A percentile compares a stretch with the other conserved stretches of the same genome.
These are phyloP conservation scores for Aegle marmelos DNA, from an alignment of 345 rosid species.

Conservation along the genomic window DNA sequence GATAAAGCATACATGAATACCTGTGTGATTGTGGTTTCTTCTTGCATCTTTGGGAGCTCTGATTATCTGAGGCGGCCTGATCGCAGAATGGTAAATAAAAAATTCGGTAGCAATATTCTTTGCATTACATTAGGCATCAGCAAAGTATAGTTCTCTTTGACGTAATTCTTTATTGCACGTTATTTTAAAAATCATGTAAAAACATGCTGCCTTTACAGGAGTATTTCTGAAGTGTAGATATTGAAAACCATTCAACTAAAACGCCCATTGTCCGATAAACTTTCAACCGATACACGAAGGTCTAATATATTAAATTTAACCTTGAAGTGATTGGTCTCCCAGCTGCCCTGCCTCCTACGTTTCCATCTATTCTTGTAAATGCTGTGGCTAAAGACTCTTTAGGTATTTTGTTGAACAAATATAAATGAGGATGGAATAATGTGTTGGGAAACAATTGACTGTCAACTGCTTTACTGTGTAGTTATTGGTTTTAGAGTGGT, in stretches of 20 bases:
- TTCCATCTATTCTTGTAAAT: neutral
- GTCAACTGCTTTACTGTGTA: neutral
- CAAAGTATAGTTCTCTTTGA: neutral
- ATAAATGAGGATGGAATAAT: neutral
- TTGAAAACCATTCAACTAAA: neutral
- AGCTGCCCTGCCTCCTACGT: neutral
- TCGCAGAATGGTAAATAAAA: conserved; percentile 49
- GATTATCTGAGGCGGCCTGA: conserved; percentile 91
- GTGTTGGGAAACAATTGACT: neutral
- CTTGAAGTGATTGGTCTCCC: neutral
- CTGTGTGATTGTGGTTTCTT: conserved; percentile 73
- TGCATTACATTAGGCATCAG: neutral
- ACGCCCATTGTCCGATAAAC: neutral
- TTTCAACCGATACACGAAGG: neutral
- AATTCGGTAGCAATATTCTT: neutral
- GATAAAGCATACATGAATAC: conserved; percentile 71
- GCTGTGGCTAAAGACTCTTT: neutral
- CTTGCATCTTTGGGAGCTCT: conserved; percentile 94
- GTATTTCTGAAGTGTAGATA: neutral
- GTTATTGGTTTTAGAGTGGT: neutral
- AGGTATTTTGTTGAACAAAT: neutral
- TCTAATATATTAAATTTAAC: neutral
- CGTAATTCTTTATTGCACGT: neutral
- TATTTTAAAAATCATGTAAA: neutral
- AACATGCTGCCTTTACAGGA: neutral